These are phyloP conservation scores for Prunella vulgaris DNA, from an alignment of 257 asterid genomes.

Conservation along the genomic window DNA sequence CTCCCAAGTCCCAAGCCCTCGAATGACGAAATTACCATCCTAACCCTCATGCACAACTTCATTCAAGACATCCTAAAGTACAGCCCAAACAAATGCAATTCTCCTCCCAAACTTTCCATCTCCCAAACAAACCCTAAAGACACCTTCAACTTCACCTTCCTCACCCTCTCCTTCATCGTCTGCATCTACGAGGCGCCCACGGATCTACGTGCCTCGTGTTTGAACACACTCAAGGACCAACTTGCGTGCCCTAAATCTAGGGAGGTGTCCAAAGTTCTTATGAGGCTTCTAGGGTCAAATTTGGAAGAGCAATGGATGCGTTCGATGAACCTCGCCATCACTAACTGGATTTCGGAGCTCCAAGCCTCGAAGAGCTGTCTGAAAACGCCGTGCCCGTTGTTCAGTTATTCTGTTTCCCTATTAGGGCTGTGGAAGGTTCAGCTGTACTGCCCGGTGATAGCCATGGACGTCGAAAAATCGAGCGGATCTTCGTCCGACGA, in stretches of 20 bases:
- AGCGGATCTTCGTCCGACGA: conserved; percentile 47
- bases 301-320: conserved; percentile 72
- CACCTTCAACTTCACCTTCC: conserved; percentile 56
- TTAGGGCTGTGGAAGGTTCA: conserved; percentile 83
- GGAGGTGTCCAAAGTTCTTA: conserved; percentile 35
- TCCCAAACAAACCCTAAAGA: conserved; percentile 25
- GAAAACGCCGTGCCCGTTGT: conserved; percentile 53
- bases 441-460: conserved; percentile 72
- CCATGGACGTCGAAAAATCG: conserved; percentile 52
- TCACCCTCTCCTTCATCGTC: conserved; percentile 53
- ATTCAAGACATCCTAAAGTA: conserved; percentile 44
- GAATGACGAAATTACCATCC: conserved; percentile 17
- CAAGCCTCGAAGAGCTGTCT: conserved; percentile 17
- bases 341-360: conserved; percentile 62
- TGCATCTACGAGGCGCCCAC: conserved; percentile 78
- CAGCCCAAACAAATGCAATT: conserved; percentile 33
- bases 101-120: conserved; percentile 24
- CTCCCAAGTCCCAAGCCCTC: conserved; percentile 8
- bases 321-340: conserved; percentile 66
- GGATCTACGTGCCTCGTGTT: conserved; percentile 47
- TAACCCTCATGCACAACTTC: conserved; percentile 37
- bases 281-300: conserved; percentile 67
- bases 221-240: conserved; percentile 42
- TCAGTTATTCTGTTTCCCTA: conserved; percentile 48
- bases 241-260: conserved; percentile 47